These are phyloP conservation scores for Amanita pseudoporphyria DNA, from an alignment of 768 basidiomycete species.

Conservation along the genomic window DNA sequence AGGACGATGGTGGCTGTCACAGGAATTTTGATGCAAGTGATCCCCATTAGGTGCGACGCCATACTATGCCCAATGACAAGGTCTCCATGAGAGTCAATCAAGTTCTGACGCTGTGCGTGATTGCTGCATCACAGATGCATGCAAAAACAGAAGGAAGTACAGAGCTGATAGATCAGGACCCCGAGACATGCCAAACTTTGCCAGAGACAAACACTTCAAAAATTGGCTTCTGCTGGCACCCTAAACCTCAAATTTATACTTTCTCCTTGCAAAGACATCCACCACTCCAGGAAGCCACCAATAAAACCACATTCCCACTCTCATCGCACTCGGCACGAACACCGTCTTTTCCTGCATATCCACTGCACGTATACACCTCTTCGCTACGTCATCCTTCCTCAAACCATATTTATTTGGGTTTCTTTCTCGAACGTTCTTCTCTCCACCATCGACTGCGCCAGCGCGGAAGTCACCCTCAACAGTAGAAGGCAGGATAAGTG, in stretches of 20 bases:
- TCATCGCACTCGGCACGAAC: constrained; percentile 44
- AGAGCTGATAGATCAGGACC: no score
- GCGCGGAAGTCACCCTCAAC: constrained; percentile 75
- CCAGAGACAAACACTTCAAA: no score
- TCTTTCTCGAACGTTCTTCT: constrained; percentile 24
- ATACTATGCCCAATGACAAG: no score
- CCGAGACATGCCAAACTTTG: no score
- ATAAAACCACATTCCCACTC: constrained; percentile 44
- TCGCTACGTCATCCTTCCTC: constrained; percentile 50
- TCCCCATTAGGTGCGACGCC: no score
- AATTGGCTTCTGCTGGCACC: no score
- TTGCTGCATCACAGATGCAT: no score
- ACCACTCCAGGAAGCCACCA: constrained; percentile 54
- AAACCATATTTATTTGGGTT: constrained; percentile 53
- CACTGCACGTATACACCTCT: constrained; percentile 47
- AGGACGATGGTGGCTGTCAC: no score
- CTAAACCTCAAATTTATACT: constrained; percentile 45
- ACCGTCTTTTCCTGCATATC: constrained; percentile 49
- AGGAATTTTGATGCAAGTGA: no score
- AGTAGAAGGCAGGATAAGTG: constrained; percentile 55
- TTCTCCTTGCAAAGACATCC: constrained; percentile 47
- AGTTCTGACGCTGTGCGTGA: no score
- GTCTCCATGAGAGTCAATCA: no score
- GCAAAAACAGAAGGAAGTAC: no score
- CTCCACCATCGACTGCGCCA: constrained; percentile 58